phyloP scores from a whole-genome alignment of 2,329 filamentous ascomycete genomes.

The Boeremia exigua region DNA sequence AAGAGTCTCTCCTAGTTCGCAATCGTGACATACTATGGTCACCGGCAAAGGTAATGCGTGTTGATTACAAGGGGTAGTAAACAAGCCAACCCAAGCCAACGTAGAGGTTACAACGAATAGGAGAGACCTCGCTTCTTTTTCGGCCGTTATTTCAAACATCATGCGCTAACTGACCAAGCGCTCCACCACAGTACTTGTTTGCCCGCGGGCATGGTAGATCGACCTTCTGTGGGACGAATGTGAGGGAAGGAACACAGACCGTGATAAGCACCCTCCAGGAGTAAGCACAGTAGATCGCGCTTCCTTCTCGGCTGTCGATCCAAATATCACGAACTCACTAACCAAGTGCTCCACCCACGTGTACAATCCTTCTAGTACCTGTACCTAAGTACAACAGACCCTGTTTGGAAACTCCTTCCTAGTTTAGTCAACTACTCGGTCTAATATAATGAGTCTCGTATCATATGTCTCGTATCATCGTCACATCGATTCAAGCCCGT shows the following conservation, averaged over 20 bases:
- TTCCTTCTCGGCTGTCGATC: slow-evolving; percentile 1
- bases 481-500: slow-evolving; percentile 4
- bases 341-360: slow-evolving; percentile 7
- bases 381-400: neutral
- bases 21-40: slow-evolving; percentile 1
- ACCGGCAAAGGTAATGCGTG: slow-evolving; percentile 1
- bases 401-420: slow-evolving; percentile 7
- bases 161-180: slow-evolving; percentile 6
- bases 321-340: slow-evolving; percentile 6
- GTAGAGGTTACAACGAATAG: slow-evolving; percentile 2
- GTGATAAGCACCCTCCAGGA: neutral
- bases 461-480: neutral
- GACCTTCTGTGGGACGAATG: neutral
- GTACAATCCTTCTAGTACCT: too few species aligned
- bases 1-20: slow-evolving; percentile 3
- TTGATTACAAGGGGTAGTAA: slow-evolving; percentile 2
- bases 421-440: slow-evolving; percentile 1
- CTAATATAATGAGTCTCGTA: slow-evolving; percentile 4
- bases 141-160: slow-evolving; percentile 3
- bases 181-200: neutral
- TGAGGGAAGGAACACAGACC: neutral
- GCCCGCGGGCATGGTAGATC: neutral
- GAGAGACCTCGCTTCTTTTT: slow-evolving; percentile 11
- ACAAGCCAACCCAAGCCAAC: slow-evolving; percentile 3
- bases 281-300: neutral